Conservation (phyloP, 2,329 filamentous ascomycete species). For the Aureobasidium zeae region DNA sequence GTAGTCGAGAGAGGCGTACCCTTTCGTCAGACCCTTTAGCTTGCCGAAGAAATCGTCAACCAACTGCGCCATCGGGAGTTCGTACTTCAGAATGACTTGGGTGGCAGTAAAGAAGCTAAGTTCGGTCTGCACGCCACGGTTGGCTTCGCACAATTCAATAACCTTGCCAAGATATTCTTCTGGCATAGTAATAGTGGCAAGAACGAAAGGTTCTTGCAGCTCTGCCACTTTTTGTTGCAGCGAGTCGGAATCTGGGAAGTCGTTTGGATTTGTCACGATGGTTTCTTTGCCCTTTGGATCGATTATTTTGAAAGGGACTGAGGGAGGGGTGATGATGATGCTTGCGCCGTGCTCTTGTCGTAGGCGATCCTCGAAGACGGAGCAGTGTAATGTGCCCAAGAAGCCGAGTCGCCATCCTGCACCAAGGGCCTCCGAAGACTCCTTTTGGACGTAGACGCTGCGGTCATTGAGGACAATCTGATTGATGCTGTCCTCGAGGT, state of each 20-base stretch:
- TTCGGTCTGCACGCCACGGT: constrained; percentile 77
- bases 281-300: constrained; percentile 69
- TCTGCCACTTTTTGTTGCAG: constrained; percentile 48
- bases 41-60: constrained; percentile 98
- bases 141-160: constrained; percentile 87
- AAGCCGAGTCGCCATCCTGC: constrained; percentile 93
- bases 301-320: constrained; percentile 80
- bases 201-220: constrained; percentile 65
- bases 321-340: constrained; percentile 94
- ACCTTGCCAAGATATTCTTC: constrained; percentile 90
- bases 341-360: constrained; percentile 88
- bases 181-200: constrained; percentile 78
- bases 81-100: constrained; percentile 91
- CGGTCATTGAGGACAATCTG: constrained; percentile 92
- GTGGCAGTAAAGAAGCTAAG: constrained; percentile 85
- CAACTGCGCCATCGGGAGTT: constrained; percentile 75
- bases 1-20: constrained; percentile 92
- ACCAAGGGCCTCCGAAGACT: constrained; percentile 85
- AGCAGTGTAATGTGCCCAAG: constrained; percentile 92
- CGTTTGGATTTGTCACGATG: constrained; percentile 74
- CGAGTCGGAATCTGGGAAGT: constrained; percentile 69
- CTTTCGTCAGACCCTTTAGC: constrained; percentile 85
- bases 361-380: constrained; percentile 94
- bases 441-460: constrained; percentile 87
- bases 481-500: constrained; percentile 86